Conservation (phyloP, 78 protist genomes). For the Guillardia theta region DNA sequence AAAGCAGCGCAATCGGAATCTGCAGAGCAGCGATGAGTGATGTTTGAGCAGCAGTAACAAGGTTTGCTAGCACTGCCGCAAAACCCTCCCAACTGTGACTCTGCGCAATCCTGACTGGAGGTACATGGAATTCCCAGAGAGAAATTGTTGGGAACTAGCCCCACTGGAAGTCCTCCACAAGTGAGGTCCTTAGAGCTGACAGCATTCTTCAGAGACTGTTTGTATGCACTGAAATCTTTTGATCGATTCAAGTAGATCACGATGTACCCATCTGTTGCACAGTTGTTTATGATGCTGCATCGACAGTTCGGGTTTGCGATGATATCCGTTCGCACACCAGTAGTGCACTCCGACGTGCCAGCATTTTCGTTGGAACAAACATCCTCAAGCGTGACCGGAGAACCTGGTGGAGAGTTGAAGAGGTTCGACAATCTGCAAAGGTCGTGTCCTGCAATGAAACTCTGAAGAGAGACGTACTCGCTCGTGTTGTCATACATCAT, state of each 20-base stretch:
- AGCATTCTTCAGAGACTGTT: not conserved
- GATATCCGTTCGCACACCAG: not conserved
- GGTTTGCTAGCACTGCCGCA: too few species aligned
- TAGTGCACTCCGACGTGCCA: not conserved
- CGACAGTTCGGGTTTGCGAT: not conserved
- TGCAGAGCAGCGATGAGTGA: too few species aligned
- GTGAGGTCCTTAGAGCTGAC: not conserved
- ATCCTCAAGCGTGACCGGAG: not conserved
- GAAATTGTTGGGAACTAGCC: not conserved
- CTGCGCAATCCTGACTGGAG: not conserved
- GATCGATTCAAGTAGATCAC: not conserved
- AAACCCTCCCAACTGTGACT: too few species aligned
- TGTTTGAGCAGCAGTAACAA: too few species aligned
- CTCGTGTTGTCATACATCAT: not conserved
- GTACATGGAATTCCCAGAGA: not conserved
- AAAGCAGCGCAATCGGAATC: too few species aligned
- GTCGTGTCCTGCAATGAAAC: not conserved
- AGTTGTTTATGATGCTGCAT: not conserved
- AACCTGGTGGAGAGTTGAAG: not conserved
- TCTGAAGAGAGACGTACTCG: not conserved
- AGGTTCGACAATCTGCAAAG: not conserved
- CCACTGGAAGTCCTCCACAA: not conserved
- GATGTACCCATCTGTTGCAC: not conserved
- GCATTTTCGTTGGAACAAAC: not conserved
- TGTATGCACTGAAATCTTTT: not conserved